These are phyloP conservation scores for Ceriops decandra DNA, from an alignment of 345 rosid species.

Conservation along the genomic window DNA sequence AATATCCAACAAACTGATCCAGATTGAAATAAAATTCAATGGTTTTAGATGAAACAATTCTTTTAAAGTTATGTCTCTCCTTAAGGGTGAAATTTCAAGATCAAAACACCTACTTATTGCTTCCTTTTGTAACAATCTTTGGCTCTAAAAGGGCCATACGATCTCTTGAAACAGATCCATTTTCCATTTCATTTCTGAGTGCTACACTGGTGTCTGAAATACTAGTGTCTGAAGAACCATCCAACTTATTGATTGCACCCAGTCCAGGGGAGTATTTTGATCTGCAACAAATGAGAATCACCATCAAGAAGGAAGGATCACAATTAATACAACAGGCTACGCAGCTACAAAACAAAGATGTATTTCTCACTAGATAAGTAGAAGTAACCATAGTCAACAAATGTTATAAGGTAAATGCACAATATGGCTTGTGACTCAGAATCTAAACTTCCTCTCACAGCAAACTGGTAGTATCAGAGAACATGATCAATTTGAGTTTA, in stretches of 20 bases:
- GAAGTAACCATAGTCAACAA: no score
- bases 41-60: not conserved
- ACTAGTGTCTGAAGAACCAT: slow-evolving; percentile 26
- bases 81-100: not conserved
- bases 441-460: slow-evolving; percentile 2
- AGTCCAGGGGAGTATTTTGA: slow-evolving; percentile 36
- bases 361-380: not conserved
- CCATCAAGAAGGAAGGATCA: not conserved
- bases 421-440: not conserved
- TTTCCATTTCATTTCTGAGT: slow-evolving; percentile 39
- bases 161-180: slow-evolving; percentile 41
- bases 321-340: not conserved
- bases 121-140: slow-evolving; percentile 24
- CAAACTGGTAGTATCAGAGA: not conserved
- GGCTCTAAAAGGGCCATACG: slow-evolving; percentile 10
- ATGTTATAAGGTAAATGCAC: not conserved
- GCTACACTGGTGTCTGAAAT: slow-evolving; percentile 28
- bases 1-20: not conserved
- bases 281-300: slow-evolving; percentile 26
- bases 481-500: no score
- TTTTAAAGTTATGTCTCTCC: not conserved
- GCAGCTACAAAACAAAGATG: not conserved
- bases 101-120: slow-evolving; percentile 38
- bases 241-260: slow-evolving; percentile 33
- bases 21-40: not conserved